Evolutionary conservation across 2,329 filamentous ascomycete genomes (phyloP).

Genomic region (Diplocarpon mali): DNA sequence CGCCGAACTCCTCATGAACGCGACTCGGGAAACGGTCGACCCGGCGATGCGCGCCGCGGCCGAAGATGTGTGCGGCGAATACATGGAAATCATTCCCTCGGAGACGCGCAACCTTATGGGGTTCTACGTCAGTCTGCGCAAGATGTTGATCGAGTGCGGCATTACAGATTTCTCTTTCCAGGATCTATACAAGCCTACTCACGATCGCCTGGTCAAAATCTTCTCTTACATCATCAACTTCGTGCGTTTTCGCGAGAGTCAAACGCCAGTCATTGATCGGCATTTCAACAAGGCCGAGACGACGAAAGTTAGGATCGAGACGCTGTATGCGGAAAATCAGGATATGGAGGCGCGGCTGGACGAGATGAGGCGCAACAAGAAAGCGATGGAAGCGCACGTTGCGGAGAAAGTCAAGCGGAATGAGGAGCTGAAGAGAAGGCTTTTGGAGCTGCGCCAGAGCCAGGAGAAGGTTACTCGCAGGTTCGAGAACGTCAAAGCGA

Average conservation of each 20-base stretch:
- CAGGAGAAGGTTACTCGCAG: slow-evolving; percentile 77
- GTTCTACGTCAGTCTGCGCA: slow-evolving; percentile 78
- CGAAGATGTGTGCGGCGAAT: slow-evolving; percentile 76
- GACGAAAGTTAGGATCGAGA: slow-evolving; percentile 79
- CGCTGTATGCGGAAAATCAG: slow-evolving; percentile 75
- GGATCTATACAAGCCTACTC: slow-evolving; percentile 83
- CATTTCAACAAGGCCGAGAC: slow-evolving; percentile 86
- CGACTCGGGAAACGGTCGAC: slow-evolving; percentile 84
- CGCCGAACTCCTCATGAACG: slow-evolving; percentile 85
- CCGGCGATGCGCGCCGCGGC: slow-evolving; percentile 90
- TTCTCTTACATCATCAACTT: slow-evolving; percentile 99
- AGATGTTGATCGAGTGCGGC: slow-evolving; percentile 75
- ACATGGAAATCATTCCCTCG: slow-evolving; percentile 68
- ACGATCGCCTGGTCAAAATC: slow-evolving; percentile 83
- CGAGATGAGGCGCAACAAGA: slow-evolving; percentile 70
- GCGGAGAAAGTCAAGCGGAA: slow-evolving; percentile 78
- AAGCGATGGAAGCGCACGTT: slow-evolving; percentile 70
- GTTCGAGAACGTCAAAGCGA: slow-evolving; percentile 70
- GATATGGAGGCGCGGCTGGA: slow-evolving; percentile 70
- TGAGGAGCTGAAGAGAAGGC: slow-evolving; percentile 70
- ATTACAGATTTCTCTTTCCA: slow-evolving; percentile 90
- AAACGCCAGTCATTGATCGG: slow-evolving; percentile 80
- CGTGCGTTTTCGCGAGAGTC: slow-evolving; percentile 88
- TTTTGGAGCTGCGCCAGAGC: slow-evolving; percentile 69
- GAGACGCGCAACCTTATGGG: slow-evolving; percentile 94